phyloP scores from a whole-genome alignment of 306 rosid genomes.

The Argentina anserina region DNA sequence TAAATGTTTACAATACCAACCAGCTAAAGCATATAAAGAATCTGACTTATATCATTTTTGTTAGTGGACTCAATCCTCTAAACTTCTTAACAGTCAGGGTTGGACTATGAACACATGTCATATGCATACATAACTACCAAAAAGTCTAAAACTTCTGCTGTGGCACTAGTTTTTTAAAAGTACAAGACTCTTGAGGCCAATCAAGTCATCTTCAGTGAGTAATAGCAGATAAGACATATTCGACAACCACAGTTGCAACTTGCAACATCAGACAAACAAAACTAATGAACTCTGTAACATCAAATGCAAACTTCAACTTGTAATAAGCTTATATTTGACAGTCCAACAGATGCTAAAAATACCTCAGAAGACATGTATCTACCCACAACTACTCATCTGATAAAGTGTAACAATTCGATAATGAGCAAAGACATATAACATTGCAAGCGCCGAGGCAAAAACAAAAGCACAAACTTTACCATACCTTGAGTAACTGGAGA shows the following conservation, averaged over 20 bases:
- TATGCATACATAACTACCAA: background rate
- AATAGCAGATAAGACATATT: conserved; percentile 49
- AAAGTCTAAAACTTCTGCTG: conserved; percentile 11
- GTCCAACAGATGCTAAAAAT: background rate
- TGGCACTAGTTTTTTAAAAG: conserved; percentile 41
- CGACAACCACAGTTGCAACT: too few species aligned
- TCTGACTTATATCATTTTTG: background rate
- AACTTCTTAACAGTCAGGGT: background rate
- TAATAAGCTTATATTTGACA: background rate
- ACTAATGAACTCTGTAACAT: background rate
- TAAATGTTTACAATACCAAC: background rate
- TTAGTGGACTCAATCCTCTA: background rate
- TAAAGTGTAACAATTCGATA: background rate
- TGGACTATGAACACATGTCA: conserved; percentile 2
- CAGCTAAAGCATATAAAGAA: background rate
- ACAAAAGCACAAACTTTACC: background rate
- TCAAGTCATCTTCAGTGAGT: conserved; percentile 76
- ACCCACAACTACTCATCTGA: background rate
- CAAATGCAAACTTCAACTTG: too few species aligned
- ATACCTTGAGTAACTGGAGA: conserved; percentile 69
- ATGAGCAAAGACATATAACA: background rate
- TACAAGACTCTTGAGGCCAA: conserved; percentile 81
- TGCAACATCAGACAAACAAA: too few species aligned
- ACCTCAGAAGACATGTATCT: background rate
- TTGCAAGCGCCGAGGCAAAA: background rate